Percentiles rank a stretch among this genome's conserved stretches.
Conservation (phyloP, 2,329 filamentous ascomycete genomes). For the Fusarium subglutinans region DNA sequence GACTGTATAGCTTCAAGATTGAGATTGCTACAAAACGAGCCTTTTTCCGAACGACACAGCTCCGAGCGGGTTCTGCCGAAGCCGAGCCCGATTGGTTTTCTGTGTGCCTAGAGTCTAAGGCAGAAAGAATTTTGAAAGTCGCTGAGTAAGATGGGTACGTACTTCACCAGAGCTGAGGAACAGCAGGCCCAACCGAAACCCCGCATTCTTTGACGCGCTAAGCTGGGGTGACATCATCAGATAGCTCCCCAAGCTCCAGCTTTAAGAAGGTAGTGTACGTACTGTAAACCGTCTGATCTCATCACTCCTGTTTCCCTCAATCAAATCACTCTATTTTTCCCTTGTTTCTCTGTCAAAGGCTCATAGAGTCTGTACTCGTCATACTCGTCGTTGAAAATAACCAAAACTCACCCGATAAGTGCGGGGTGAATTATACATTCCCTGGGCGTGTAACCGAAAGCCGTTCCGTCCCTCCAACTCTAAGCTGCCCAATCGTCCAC, state of each 20-base stretch:
- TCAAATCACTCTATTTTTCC: slow-evolving; percentile 39
- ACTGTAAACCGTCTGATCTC: slow-evolving; percentile 27
- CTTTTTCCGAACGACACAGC: slow-evolving; percentile 50
- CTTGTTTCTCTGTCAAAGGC: slow-evolving; percentile 2
- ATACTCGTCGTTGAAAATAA: slow-evolving; percentile 10
- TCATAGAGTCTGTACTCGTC: slow-evolving; percentile 18
- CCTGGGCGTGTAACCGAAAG: slow-evolving; percentile 39
- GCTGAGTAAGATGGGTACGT: slow-evolving; percentile 29
- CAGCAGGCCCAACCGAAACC: slow-evolving; percentile 37
- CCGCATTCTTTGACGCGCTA: slow-evolving; percentile 42
- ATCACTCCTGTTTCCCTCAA: slow-evolving; percentile 16
- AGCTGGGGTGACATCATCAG: slow-evolving; percentile 41
- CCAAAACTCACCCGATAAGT: slow-evolving; percentile 33
- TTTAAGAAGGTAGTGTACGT: slow-evolving; percentile 45
- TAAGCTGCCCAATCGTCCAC: slow-evolving; percentile 32
- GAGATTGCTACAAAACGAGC: slow-evolving; percentile 52
- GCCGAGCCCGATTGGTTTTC: slow-evolving; percentile 40
- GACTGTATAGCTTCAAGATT: slow-evolving; percentile 42
- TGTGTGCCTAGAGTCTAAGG: slow-evolving; percentile 44
- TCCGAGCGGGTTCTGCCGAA: slow-evolving; percentile 50
- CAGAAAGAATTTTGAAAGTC: neutral
- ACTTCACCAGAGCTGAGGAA: slow-evolving; percentile 14
- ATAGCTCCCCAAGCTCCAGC: slow-evolving; percentile 41
- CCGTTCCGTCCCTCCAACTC: slow-evolving; percentile 45
- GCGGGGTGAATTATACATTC: slow-evolving; percentile 41